Percentiles rank a stretch among this genome's conserved stretches.
These are phyloP conservation scores for Boletus calvinii DNA, from an alignment of 1,284 basidiomycete species.

Conservation along the genomic window DNA sequence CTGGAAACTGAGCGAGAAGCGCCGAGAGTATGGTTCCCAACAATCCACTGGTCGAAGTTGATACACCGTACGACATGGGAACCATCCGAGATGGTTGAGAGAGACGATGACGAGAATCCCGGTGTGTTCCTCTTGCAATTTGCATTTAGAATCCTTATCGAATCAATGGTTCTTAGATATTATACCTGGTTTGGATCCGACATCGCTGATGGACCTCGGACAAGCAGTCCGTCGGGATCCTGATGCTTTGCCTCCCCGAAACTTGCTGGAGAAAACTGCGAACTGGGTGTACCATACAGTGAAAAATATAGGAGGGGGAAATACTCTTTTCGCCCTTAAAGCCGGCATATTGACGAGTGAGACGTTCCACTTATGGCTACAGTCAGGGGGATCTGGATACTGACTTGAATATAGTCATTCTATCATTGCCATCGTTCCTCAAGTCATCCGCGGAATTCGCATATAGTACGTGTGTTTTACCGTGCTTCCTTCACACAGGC, in stretches of 20 bases:
- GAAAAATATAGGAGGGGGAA: conserved; percentile 50
- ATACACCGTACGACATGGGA: conserved; percentile 49
- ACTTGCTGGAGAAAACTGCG: conserved; percentile 52
- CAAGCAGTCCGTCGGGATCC: conserved; percentile 62
- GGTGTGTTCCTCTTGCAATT: conserved; percentile 32
- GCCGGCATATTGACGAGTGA: conserved; percentile 66
- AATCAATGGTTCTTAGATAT: conserved; percentile 40
- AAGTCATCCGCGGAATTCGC: conserved; percentile 55
- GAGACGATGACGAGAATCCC: conserved; percentile 55
- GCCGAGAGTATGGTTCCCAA: conserved; percentile 70
- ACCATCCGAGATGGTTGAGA: conserved; percentile 43
- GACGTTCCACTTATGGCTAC: conserved; percentile 2
- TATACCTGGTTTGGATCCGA: conserved; percentile 56
- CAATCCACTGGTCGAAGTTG: conserved; percentile 40
- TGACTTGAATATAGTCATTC: conserved; percentile 41
- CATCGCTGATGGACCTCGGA: conserved; percentile 48
- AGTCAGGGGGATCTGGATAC: not conserved
- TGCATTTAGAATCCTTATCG: not conserved
- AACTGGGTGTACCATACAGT: conserved; percentile 44
- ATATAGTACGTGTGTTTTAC: conserved; percentile 45
- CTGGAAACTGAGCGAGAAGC: conserved; percentile 55
- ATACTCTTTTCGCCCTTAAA: conserved; percentile 76
- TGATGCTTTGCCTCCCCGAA: conserved; percentile 69
- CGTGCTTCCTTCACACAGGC: not conserved
- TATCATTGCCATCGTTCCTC: conserved; percentile 63